phyloP scores from a whole-genome alignment of 1,139 yeast species.

The Zygoascus meyerae region DNA sequence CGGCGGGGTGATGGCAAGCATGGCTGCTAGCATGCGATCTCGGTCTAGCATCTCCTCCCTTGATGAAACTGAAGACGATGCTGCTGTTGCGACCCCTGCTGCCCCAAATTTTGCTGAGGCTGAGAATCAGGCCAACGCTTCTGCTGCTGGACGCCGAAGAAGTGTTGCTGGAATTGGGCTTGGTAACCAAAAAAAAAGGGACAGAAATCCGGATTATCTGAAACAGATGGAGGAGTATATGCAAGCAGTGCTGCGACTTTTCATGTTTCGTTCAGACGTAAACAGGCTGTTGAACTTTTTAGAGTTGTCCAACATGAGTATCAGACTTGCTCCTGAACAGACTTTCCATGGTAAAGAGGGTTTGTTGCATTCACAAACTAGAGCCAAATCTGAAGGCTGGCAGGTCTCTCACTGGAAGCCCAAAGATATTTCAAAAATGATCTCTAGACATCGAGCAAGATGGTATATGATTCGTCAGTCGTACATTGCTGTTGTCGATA shows the following conservation, averaged over 20 bases:
- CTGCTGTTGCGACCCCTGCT: not conserved
- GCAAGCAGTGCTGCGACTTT: constrained; percentile 49
- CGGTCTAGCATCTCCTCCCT: constrained; percentile 1
- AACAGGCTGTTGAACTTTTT: constrained; percentile 78
- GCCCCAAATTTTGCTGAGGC: not conserved
- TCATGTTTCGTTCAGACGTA: constrained; percentile 73
- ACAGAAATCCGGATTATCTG: constrained; percentile 7
- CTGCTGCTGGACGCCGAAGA: not conserved
- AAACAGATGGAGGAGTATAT: constrained; percentile 43
- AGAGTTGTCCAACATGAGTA: constrained; percentile 83
- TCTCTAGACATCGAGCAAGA: constrained; percentile 80
- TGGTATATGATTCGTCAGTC: constrained; percentile 88
- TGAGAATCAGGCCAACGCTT: not conserved
- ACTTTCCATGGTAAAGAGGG: constrained; percentile 90
- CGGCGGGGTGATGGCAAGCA: not conserved
- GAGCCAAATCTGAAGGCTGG: constrained; percentile 92
- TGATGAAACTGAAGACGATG: not conserved
- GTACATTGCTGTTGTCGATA: constrained; percentile 78
- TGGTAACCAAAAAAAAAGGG: not conserved
- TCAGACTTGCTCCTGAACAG: constrained; percentile 74
- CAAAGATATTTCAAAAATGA: constrained; percentile 64
- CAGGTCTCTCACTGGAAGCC: constrained; percentile 83
- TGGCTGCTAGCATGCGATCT: constrained; percentile 5
- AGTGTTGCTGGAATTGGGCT: constrained; percentile 2
- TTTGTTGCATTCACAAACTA: constrained; percentile 66